Evolutionary conservation across 116 monocot genomes (phyloP), one percentile per base, ranked within the genome.

Genomic region (Trichopus zeylanicus): DNA sequence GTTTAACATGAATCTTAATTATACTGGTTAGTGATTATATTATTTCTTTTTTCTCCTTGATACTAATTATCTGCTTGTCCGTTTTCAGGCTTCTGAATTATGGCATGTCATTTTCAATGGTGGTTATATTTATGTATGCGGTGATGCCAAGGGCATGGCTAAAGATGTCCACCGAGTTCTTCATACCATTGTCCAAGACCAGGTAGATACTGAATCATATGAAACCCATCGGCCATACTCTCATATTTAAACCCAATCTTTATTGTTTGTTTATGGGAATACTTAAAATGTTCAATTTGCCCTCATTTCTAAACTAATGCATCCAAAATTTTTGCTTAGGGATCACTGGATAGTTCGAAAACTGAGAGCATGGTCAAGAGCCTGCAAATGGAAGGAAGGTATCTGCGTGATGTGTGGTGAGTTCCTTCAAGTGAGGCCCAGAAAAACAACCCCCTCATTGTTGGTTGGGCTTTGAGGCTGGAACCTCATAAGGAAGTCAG

Each of bases 81-180:
- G 1, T 48, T 31, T 47, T 8, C 49, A 78, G 78, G 81, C 87
- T 7, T 47, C 72, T 7, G 75, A 78, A 42, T 69, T 89, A 2
- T 89, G 89, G 89, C 53, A 67, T 38, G 55, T 70, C 20, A 55
- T 87, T 18, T 82, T 82, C 22, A 30, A 53, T 5, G 75, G 81
- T 57, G 87, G 87, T 59, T 75, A 87, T 35, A 33, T 82, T 18
- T 86, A 86, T 61, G 81, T 86, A 3, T 86, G 86, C 51, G 86
- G 86, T 52, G 86, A 86, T 83, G 89, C 84, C 18, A 89, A 89
- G 63, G 83, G 89, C 56, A 89, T 89, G 89, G 89, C 84, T 55
- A 74, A 58, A 67, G 89, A 89, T 70, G 81, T 89, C 29, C 83
- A 89, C 38, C 71, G 84, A 53, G 59, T 53, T 39, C 84, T 89